Conservation (phyloP, 768 basidiomycete genomes). For the Boletus reticulatus region DNA sequence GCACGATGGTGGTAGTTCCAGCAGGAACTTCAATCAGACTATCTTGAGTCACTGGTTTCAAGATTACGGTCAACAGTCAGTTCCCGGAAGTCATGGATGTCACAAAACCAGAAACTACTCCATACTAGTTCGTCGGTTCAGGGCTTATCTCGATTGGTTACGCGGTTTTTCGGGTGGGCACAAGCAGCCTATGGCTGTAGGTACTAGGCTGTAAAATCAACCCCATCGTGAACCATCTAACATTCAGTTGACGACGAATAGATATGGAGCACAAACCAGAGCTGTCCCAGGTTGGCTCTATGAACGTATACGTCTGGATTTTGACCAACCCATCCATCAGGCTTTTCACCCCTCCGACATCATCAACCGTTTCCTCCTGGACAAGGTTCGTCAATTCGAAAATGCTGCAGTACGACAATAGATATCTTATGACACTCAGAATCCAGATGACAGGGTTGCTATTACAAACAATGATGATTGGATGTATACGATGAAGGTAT, state of each 20-base stretch:
- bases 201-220: background rate
- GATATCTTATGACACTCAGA: background rate
- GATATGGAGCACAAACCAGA: background rate
- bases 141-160: background rate
- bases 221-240: background rate
- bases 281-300: background rate
- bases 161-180: background rate
- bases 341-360: background rate
- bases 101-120: background rate
- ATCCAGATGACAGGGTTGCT: background rate
- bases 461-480: background rate
- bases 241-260: background rate
- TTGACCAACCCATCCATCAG: background rate
- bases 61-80: background rate
- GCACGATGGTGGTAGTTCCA: background rate
- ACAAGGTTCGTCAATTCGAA: background rate
- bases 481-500: background rate
- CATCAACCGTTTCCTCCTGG: background rate
- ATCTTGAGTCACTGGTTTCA: background rate
- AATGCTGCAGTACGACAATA: background rate
- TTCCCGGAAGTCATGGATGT: background rate
- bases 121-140: background rate
- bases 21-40: background rate
- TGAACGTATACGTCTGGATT: background rate
- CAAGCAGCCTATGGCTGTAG: background rate